These are phyloP conservation scores for Lepiota venenata DNA, from an alignment of 768 basidiomycete genomes.

Conservation along the genomic window DNA sequence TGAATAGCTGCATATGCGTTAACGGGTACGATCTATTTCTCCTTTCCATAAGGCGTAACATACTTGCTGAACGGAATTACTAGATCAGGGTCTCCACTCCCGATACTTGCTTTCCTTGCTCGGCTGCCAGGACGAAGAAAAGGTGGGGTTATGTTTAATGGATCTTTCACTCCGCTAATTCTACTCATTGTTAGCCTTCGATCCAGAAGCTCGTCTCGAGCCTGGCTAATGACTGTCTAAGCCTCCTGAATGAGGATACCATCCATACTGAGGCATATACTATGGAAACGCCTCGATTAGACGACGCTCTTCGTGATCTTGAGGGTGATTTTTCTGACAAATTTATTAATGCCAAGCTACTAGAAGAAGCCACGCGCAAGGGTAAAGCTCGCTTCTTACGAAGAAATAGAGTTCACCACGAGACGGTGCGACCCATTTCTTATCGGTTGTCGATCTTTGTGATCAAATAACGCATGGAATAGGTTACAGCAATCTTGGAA, in stretches of 20 bases:
- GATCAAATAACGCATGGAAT: slow-evolving; percentile 2
- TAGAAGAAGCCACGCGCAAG: slow-evolving; percentile 42
- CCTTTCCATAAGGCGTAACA: neutral
- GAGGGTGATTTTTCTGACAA: slow-evolving; percentile 44
- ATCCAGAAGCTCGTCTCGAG: slow-evolving; percentile 67
- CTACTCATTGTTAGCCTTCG: slow-evolving; percentile 48
- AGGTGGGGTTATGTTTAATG: slow-evolving; percentile 40
- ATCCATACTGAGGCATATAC: slow-evolving; percentile 60
- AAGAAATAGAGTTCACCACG: slow-evolving; percentile 42
- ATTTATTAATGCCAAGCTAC: slow-evolving; percentile 38
- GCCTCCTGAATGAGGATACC: slow-evolving; percentile 60
- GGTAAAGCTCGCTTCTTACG: slow-evolving; percentile 35
- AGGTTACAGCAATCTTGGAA: slow-evolving; percentile 61
- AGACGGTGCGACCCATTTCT: slow-evolving; percentile 38
- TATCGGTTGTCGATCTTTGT: slow-evolving; percentile 9
- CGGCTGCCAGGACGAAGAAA: slow-evolving; percentile 83
- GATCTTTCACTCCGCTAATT: neutral
- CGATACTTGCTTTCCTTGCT: slow-evolving; percentile 61
- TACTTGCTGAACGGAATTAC: slow-evolving; percentile 1
- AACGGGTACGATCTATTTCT: slow-evolving; percentile 41
- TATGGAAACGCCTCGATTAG: slow-evolving; percentile 44
- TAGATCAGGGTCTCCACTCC: slow-evolving; percentile 56
- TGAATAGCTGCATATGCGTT: slow-evolving; percentile 63
- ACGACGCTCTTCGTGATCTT: slow-evolving; percentile 45
- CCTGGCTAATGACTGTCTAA: slow-evolving; percentile 60